Evolutionary conservation across 352 stramenopile species (phyloP).

Genomic region (Phytophthora pseudosyringae): DNA sequence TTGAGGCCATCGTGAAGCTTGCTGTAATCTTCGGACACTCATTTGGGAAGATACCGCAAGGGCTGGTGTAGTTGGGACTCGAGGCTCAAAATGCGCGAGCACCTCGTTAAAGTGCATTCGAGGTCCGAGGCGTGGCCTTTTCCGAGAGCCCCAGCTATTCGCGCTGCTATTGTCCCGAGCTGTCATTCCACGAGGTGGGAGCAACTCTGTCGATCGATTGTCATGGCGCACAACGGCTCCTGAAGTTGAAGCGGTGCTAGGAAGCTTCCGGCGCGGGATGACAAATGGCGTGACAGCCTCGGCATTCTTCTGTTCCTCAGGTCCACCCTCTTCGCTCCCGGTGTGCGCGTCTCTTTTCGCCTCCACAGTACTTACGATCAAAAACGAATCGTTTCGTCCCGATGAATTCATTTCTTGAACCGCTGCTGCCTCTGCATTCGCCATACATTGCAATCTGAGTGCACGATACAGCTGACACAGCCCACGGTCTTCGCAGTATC

Average conservation of each 20-base stretch:
- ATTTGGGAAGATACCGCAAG: constrained; percentile 4
- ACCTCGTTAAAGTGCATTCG: constrained; percentile 24
- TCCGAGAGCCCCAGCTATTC: neutral
- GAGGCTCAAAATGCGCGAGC: constrained; percentile 15
- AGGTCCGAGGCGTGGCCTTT: constrained; percentile 10
- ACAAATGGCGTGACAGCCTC: constrained; percentile 21
- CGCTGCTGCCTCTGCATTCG: constrained; percentile 21
- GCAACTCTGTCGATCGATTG: neutral
- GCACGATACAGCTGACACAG: constrained; percentile 60
- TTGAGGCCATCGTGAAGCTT: constrained; percentile 2
- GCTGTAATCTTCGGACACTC: constrained; percentile 1
- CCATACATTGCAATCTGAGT: constrained; percentile 45
- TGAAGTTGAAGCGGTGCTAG: neutral
- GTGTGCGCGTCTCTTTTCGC: neutral
- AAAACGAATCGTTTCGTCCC: neutral
- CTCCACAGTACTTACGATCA: neutral
- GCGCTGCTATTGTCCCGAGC: neutral
- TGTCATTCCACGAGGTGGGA: neutral
- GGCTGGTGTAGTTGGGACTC: neutral
- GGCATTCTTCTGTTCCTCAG: constrained; percentile 3
- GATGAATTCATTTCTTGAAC: neutral
- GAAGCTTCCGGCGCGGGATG: constrained; percentile 43
- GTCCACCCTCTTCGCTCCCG: neutral
- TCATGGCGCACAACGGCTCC: neutral
- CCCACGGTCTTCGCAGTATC: constrained; percentile 46